Evolutionary conservation across 169 alveolate species (phyloP).

Genomic region (Eimeria praecox): DNA sequence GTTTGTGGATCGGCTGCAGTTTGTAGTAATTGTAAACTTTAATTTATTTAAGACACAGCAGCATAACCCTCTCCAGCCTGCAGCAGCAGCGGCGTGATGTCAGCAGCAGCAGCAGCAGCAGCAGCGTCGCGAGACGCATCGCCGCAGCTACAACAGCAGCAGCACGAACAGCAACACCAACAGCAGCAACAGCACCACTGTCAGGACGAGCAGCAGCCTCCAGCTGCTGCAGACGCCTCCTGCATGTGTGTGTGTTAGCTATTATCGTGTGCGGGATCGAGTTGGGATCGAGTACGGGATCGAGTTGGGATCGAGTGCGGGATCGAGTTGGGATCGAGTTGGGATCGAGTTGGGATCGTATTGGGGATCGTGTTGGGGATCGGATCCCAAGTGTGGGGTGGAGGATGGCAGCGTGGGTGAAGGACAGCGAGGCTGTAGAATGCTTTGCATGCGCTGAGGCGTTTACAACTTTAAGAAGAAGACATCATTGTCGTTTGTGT

Average conservation of each 20-base stretch:
- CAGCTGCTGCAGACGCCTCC: too few relatives aligned
- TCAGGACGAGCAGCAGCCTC: too few relatives aligned
- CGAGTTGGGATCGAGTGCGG: background rate
- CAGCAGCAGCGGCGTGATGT: background rate
- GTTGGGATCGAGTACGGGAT: background rate
- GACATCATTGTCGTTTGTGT: slow-evolving; percentile 39
- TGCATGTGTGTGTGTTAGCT: too few relatives aligned
- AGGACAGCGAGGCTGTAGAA: slow-evolving; percentile 21
- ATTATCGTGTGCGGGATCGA: background rate
- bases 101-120: too few relatives aligned
- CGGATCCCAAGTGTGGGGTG: background rate
- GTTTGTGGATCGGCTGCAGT: too few relatives aligned
- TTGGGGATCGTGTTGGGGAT: too few relatives aligned
- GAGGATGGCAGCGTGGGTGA: slow-evolving; percentile 23
- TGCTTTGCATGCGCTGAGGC: slow-evolving; percentile 8
- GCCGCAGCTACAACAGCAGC: too few relatives aligned
- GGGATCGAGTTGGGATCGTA: background rate
- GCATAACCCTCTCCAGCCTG: background rate
- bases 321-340: background rate
- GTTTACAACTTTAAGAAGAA: background rate
- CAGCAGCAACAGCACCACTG: too few relatives aligned
- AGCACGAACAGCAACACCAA: too few relatives aligned
- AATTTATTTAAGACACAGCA: too few relatives aligned
- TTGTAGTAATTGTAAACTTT: too few relatives aligned
- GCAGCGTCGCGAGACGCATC: too few relatives aligned